Percentiles rank a stretch among this genome's conserved stretches.
Conservation (phyloP, 345 rosid genomes). For the Syzygium oleosum region DNA sequence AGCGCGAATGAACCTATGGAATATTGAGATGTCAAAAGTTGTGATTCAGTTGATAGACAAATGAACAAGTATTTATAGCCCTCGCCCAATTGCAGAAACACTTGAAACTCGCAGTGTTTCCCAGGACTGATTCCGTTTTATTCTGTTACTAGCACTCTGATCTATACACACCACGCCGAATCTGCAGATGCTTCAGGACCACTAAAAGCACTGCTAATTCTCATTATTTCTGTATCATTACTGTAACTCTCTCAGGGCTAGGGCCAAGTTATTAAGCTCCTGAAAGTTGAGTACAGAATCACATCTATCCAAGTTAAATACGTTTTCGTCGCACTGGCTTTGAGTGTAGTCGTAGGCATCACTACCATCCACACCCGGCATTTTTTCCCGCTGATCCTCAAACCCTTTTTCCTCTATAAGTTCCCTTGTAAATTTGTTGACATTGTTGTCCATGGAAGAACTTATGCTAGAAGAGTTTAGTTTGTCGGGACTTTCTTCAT, state of each 20-base stretch:
- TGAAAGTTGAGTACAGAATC: constrained; percentile 8
- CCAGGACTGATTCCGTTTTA: not conserved
- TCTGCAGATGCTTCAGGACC: not conserved
- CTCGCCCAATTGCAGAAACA: not conserved
- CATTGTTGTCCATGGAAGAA: constrained; percentile 7
- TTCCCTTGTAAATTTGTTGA: constrained; percentile 10
- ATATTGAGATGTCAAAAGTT: not conserved
- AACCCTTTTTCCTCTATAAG: constrained; percentile 4
- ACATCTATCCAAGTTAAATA: constrained; percentile 5
- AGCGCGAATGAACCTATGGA: not conserved
- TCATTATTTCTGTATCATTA: not conserved
- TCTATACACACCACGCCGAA: not conserved
- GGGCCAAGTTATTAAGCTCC: constrained; percentile 15
- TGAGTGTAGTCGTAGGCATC: constrained; percentile 4
- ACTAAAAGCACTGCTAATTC: not conserved
- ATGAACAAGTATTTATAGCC: not conserved
- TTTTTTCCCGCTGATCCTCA: constrained; percentile 1
- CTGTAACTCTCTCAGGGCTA: constrained; percentile 5
- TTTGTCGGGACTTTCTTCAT: not conserved
- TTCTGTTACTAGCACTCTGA: not conserved
- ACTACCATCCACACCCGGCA: not conserved
- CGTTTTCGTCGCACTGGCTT: constrained; percentile 4
- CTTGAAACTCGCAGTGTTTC: not conserved
- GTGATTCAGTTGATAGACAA: not conserved
- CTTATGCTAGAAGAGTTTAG: constrained; percentile 7